Conservation (phyloP, 257 asterid genomes). For the Agastache rugosa region DNA sequence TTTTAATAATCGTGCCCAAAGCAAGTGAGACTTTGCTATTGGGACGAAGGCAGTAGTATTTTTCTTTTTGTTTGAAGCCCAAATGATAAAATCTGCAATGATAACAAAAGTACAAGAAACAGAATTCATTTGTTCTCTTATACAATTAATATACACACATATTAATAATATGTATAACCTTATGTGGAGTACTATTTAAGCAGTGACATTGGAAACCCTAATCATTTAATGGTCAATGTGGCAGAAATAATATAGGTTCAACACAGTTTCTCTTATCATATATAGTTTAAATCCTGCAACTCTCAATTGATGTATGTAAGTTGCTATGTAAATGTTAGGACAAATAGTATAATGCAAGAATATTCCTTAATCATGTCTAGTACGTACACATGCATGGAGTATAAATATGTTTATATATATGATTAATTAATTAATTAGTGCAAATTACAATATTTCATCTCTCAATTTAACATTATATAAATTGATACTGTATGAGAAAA, state of each 20-base stretch:
- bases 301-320: background rate
- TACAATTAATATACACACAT: no score
- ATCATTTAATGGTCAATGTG: background rate
- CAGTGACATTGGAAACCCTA: background rate
- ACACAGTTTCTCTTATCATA: no score
- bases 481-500: background rate
- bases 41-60: no score
- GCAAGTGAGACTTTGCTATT: no score
- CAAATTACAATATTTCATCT: background rate
- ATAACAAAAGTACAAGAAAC: no score
- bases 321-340: background rate
- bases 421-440: background rate
- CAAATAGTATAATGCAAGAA: background rate
- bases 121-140: no score
- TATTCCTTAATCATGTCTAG: background rate
- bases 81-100: no score
- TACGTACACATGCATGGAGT: background rate
- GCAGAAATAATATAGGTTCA: background rate
- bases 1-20: no score
- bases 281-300: background rate
- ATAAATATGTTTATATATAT: background rate
- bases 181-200: background rate
- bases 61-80: no score
- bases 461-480: background rate
- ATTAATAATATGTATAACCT: no score